Evolutionary conservation across 768 basidiomycete species (phyloP).

Genomic region (Leccinum subgranulosum): DNA sequence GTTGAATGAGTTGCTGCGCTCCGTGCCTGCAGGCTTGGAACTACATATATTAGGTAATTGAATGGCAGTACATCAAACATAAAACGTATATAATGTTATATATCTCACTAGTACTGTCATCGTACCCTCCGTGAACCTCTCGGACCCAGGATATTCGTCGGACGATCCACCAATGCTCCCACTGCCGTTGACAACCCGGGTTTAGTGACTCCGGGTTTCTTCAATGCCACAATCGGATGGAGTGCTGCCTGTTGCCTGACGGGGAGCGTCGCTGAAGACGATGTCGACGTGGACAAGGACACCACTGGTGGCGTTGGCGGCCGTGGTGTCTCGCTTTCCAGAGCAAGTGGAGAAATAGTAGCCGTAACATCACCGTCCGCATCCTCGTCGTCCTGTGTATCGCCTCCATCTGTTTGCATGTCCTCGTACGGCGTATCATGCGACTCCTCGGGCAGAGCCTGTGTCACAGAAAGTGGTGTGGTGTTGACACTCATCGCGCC

Average conservation of each 20-base stretch:
- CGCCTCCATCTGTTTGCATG: conserved; percentile 21
- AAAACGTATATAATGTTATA: conserved; percentile 4
- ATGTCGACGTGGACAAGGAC: conserved; percentile 38
- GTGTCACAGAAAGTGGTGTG: conserved; percentile 38
- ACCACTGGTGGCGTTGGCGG: conserved; percentile 22
- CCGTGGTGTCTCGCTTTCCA: conserved; percentile 10
- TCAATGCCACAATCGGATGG: conserved; percentile 7
- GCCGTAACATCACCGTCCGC: conserved; percentile 19
- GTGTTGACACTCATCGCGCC: conserved; percentile 31
- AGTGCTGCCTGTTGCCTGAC: conserved; percentile 12
- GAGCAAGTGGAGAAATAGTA: conserved; percentile 11
- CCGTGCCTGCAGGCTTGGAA: background rate
- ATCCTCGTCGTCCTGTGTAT: conserved; percentile 13
- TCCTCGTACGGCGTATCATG: conserved; percentile 17
- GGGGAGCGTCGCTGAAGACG: conserved; percentile 34
- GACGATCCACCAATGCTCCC: conserved; percentile 31
- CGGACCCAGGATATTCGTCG: conserved; percentile 33
- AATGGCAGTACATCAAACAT: background rate
- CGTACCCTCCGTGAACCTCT: conserved; percentile 31
- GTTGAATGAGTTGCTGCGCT: conserved; percentile 5
- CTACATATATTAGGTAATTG: conserved; percentile 23
- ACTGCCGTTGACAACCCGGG: conserved; percentile 21
- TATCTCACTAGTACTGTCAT: conserved; percentile 8
- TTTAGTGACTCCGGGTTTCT: conserved; percentile 23
- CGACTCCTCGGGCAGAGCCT: conserved; percentile 32